These are phyloP conservation scores for Ceratocystis variospora DNA, from an alignment of 2,329 filamentous ascomycete species.

Conservation along the genomic window DNA sequence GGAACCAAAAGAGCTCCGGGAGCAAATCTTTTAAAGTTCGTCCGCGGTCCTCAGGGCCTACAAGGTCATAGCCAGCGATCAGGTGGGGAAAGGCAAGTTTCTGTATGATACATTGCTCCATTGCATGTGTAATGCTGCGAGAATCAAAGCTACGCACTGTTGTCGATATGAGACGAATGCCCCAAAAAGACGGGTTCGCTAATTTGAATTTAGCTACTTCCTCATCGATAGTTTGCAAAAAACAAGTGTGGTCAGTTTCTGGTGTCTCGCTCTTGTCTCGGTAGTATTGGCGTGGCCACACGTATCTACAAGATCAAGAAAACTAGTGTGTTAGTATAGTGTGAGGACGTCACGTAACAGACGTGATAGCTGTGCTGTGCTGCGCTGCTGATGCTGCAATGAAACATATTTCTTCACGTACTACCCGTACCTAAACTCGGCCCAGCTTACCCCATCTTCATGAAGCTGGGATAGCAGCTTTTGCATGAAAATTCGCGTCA, in stretches of 20 bases:
- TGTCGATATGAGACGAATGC: conserved; percentile 74
- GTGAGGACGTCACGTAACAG: not conserved
- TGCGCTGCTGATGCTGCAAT: not conserved
- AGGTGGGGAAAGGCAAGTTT: conserved; percentile 68
- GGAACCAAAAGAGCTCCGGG: conserved; percentile 87
- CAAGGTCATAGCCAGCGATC: conserved; percentile 77
- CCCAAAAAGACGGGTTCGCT: conserved; percentile 64
- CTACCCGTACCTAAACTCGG: conserved; percentile 49
- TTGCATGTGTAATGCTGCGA: conserved; percentile 56
- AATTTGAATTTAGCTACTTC: conserved; percentile 64
- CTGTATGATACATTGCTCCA: conserved; percentile 75
- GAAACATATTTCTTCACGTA: not conserved
- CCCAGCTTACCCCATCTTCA: conserved; percentile 74
- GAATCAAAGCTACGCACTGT: conserved; percentile 51
- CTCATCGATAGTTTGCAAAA: conserved; percentile 57
- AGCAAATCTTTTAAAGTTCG: conserved; percentile 62
- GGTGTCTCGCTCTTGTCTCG: conserved; percentile 48
- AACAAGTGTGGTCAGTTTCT: conserved; percentile 56
- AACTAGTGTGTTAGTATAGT: not conserved
- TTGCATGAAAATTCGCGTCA: conserved; percentile 63
- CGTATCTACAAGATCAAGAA: conserved; percentile 35
- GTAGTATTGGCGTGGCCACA: conserved; percentile 59
- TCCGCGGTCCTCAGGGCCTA: conserved; percentile 74
- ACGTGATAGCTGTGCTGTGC: not conserved
- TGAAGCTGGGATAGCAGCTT: conserved; percentile 56